phyloP scores from a whole-genome alignment of 2,329 filamentous ascomycete species.

The Aspergillus ibericus region DNA sequence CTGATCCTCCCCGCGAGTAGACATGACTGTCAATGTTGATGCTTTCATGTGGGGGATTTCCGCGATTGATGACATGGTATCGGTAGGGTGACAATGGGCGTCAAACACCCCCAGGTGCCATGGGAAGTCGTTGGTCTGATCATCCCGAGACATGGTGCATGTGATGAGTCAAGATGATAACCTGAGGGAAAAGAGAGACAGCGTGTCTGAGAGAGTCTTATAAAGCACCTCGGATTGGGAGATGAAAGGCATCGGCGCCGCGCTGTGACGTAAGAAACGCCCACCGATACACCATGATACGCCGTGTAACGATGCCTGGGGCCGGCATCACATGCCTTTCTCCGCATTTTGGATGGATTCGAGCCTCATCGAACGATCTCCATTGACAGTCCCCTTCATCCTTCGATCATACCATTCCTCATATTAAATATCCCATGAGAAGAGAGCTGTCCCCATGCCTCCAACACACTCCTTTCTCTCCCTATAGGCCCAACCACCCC shows the following conservation, averaged over 20 bases:
- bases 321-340: slow-evolving; percentile 10
- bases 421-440: neutral
- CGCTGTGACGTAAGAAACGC: slow-evolving; percentile 5
- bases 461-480: neutral
- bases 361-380: neutral
- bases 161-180: neutral
- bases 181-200: neutral
- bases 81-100: slow-evolving; percentile 67
- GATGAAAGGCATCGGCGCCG: neutral
- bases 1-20: slow-evolving; percentile 63
- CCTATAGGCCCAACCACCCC: neutral
- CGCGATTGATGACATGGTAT: slow-evolving; percentile 59
- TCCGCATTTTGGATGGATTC: slow-evolving; percentile 2
- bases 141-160: slow-evolving; percentile 2
- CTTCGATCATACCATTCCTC: neutral
- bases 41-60: slow-evolving; percentile 59
- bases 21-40: slow-evolving; percentile 61
- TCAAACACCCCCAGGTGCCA: slow-evolving; percentile 64
- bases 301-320: slow-evolving; percentile 2
- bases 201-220: neutral
- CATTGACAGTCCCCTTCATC: neutral
- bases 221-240: neutral
- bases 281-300: neutral
- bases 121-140: slow-evolving; percentile 48
- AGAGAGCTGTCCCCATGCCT: neutral